Evolutionary conservation across 2,329 filamentous ascomycete genomes (phyloP), one percentile per base, ranked within the genome.

Genomic region (Xylaria sp.): DNA sequence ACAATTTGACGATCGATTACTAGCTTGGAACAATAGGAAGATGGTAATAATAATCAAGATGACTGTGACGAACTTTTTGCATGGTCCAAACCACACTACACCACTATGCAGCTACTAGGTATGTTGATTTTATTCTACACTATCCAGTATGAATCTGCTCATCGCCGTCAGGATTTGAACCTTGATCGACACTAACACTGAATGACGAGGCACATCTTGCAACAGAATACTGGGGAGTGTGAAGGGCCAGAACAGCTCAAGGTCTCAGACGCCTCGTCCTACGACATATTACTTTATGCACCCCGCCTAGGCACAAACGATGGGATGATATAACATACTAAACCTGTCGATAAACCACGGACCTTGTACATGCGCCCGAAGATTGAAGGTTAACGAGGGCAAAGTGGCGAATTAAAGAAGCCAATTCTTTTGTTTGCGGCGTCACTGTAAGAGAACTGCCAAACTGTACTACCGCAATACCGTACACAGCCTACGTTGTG

Each of bases 161-260:
- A 73, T 71, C 55, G 67, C 61, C 66, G 42, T 57, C 40, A 47
- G 69, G 58, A 48, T 68, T 69, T 37, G 44, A 37, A 51, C n/a
- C 23, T 58, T 40, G 65, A 60, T 68, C 60, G 53, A 29, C 65
- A 40, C 60, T 42, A 40, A 25, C 40, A 48, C 42, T 21, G 47
- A 55, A 65, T 65, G 68, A 75, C 74, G 75, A 76, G 63, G 75
- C 76, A 75, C 57, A 57, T 70, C 58, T 70, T 77, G 76, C 72
- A 73, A 76, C 75, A 75, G 69, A 73, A 63, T 51, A 69, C 64
- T 70, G 64, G 68, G 69, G 66, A 71, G 72, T 70, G 71, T 72
- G 71, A 72, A 71, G 65, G 65, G 67, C 68, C 57, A 66, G 64
- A 70, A 63, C 47, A 50, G 23, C 21, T 23, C 60, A 62, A 67